Base-by-base conservation (phyloP, 129 eudicot species). In the Pseudognaphalium luteoalbum region DNA sequence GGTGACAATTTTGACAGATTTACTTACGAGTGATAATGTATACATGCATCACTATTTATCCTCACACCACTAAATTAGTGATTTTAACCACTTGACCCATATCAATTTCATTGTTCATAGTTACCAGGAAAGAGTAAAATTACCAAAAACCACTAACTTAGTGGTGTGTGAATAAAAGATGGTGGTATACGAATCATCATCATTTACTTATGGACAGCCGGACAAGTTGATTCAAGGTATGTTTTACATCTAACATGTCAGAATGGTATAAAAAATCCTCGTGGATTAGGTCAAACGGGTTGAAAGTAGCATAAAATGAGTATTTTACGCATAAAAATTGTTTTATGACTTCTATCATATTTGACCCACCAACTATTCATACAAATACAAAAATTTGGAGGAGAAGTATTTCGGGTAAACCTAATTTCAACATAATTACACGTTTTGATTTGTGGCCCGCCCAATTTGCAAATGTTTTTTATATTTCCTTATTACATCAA, bases 391-490 rank as follows among this genome's bases (percentile, higher is more conserved):
- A 17, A 54, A 17, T 16, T 54, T 16, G 21, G 3, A 54, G 0
- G 60, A n/a, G n/a, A 17, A 41, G 47, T 54, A 19, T 54, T 54
- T 54, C 10, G 9, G 59, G 9, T 52, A 60, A 54, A 60, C 32
- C 34, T 4, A 60, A 60, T 15, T 3, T 28, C 10, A 9, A 60
- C 14, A 22, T 4, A 25, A 60, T 20, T 60, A 25, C 6, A 10
- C 66, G 9, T 54, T 59, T 60, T 25, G 67, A 62, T 28, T 58
- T n/a, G 63, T 58, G 37, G 34, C 67, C 35, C 39, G 17, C 62
- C 29, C 29, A 57, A 16, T 57, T 57, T 57, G 62, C 62, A n/a
- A 57, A 19, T 16, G 17, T 21, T 28, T 7, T 29, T 25, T 67
- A 77, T 32, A 67, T 25, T 50, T 21, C 9, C 17, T 74, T 17